These are phyloP conservation scores for Athelia psychrophila DNA, from an alignment of 1,284 basidiomycete species.

Conservation along the genomic window DNA sequence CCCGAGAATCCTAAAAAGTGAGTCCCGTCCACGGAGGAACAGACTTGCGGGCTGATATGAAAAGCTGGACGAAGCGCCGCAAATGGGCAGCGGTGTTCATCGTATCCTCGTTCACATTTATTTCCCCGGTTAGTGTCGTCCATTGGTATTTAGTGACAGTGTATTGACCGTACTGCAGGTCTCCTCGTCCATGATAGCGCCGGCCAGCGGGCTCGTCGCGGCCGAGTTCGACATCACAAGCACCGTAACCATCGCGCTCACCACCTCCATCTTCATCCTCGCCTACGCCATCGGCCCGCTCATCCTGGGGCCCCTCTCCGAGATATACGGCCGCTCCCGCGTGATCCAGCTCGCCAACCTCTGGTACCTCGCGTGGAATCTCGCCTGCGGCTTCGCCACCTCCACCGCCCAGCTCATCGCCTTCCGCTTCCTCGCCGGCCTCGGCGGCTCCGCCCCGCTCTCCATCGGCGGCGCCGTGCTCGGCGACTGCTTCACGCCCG, in stretches of 20 bases:
- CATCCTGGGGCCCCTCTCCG: conserved; percentile 53
- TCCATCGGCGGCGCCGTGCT: conserved; percentile 64
- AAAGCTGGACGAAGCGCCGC: conserved; percentile 53
- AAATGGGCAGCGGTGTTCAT: conserved; percentile 65
- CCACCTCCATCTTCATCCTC: conserved; percentile 66
- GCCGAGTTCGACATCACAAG: conserved; percentile 54
- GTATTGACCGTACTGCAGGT: too few species aligned
- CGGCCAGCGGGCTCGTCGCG: conserved; percentile 54
- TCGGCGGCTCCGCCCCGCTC: conserved; percentile 65
- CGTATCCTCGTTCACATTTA: conserved; percentile 65
- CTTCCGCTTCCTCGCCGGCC: conserved; percentile 63
- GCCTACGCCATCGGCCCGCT: conserved; percentile 58
- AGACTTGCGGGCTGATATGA: neutral
- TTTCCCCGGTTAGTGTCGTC: too few species aligned
- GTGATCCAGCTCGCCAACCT: conserved; percentile 39
- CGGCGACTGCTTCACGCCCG: conserved; percentile 67
- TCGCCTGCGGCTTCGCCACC: conserved; percentile 63
- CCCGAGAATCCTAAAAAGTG: conserved; percentile 55
- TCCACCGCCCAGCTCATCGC: conserved; percentile 55
- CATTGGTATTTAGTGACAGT: too few species aligned
- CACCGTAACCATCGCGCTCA: conserved; percentile 51
- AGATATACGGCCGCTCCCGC: conserved; percentile 34
- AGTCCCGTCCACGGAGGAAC: conserved; percentile 6
- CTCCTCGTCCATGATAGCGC: conserved; percentile 73
- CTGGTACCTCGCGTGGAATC: conserved; percentile 56